Evolutionary conservation across 441 rosid species (phyloP).

Genomic region (Syzygium malaccense): DNA sequence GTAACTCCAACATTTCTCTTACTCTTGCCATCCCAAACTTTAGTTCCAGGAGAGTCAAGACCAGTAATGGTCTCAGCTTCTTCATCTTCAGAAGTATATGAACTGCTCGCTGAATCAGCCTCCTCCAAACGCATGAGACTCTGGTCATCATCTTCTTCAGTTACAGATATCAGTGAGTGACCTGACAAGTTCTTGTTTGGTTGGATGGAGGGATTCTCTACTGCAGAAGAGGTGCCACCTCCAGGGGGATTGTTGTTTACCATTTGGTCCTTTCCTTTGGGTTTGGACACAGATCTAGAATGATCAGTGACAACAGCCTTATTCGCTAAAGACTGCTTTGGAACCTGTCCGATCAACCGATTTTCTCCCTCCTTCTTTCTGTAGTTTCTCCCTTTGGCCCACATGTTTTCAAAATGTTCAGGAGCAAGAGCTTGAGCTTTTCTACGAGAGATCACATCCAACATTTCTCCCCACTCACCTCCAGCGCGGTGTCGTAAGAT

Average conservation of each 20-base stretch:
- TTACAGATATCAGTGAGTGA: slow-evolving; percentile 31
- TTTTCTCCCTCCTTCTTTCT: slow-evolving; percentile 51
- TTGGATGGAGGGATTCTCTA: slow-evolving; percentile 18
- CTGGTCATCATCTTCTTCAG: slow-evolving; percentile 42
- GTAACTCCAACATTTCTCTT: slow-evolving; percentile 72
- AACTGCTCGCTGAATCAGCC: slow-evolving; percentile 46
- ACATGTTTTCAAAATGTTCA: slow-evolving; percentile 93
- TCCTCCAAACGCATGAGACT: slow-evolving; percentile 23
- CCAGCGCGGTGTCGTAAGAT: slow-evolving; percentile 39
- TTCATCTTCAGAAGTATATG: slow-evolving; percentile 81
- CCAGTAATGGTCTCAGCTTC: slow-evolving; percentile 67
- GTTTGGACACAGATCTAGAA: slow-evolving; percentile 18
- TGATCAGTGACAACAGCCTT: slow-evolving; percentile 29
- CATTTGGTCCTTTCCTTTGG: slow-evolving; percentile 23
- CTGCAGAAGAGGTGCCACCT: slow-evolving; percentile 14
- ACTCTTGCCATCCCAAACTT: slow-evolving; percentile 96
- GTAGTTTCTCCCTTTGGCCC: slow-evolving; percentile 97
- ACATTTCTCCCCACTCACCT: slow-evolving; percentile 81
- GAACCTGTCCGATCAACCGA: slow-evolving; percentile 33
- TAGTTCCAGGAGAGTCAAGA: slow-evolving; percentile 88
- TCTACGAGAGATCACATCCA: slow-evolving; percentile 78
- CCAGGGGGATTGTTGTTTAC: slow-evolving; percentile 19
- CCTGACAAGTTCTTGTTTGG: slow-evolving; percentile 25
- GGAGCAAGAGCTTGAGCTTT: slow-evolving; percentile 93
- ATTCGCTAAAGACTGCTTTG: slow-evolving; percentile 30